Evolutionary conservation across 192 early-diverging fungal genomes (phyloP).

Genomic region (Coemansia reversa): DNA sequence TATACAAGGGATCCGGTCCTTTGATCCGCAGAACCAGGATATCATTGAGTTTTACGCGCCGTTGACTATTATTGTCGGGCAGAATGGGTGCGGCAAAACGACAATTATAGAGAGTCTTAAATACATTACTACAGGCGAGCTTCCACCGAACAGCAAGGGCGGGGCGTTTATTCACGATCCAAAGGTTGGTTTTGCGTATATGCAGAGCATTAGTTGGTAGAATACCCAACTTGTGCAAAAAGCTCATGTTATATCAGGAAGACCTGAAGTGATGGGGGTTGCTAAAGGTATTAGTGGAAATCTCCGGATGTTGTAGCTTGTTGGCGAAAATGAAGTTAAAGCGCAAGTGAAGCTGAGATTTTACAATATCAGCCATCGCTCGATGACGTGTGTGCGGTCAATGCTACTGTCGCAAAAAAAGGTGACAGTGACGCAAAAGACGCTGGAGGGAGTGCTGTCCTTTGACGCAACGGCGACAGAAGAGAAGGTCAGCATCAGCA

Average conservation of each 20-base stretch:
- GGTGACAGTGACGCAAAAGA: conserved; percentile 60
- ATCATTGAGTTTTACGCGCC: conserved; percentile 87
- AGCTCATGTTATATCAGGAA: background rate
- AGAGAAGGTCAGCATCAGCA: conserved; percentile 72
- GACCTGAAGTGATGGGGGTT: background rate
- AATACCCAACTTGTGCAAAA: too few species aligned
- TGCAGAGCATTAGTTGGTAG: background rate
- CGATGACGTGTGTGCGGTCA: conserved; percentile 75
- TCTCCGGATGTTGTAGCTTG: conserved; percentile 46
- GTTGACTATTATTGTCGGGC: conserved; percentile 92
- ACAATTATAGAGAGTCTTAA: conserved; percentile 97
- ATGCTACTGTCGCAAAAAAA: conserved; percentile 73
- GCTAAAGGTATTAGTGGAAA: background rate
- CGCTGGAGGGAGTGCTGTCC: conserved; percentile 75
- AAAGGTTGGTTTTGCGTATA: conserved; percentile 57
- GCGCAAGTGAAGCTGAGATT: conserved; percentile 91
- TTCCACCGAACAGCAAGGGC: conserved; percentile 82
- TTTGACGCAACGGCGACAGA: conserved; percentile 58
- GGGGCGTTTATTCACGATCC: conserved; percentile 96
- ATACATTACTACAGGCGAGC: conserved; percentile 89
- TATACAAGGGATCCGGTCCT: conserved; percentile 90
- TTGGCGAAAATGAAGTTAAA: conserved; percentile 75
- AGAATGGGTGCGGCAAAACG: conserved; percentile 97
- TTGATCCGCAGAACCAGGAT: conserved; percentile 69
- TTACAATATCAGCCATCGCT: conserved; percentile 67